Conservation (phyloP, 371 early-diverging fungal genomes). For the Parasitella parasitica region DNA sequence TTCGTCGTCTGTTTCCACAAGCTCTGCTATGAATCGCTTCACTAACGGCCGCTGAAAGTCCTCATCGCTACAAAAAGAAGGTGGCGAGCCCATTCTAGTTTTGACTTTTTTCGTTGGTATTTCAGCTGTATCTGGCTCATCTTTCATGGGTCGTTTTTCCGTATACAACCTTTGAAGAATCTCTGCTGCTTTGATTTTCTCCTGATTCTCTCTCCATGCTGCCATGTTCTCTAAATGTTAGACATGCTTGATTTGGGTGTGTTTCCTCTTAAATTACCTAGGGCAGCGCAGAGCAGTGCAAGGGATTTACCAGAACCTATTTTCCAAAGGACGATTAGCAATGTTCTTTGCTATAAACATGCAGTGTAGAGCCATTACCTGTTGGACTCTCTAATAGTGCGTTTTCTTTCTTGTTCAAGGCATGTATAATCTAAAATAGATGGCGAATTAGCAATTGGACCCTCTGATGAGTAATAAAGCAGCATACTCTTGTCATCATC, state of each 20-base stretch:
- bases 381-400: constrained; percentile 63
- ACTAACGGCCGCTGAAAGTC: constrained; percentile 23
- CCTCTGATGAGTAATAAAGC: neutral
- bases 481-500: constrained; percentile 56
- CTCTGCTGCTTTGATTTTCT: constrained; percentile 1
- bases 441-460: neutral
- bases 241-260: neutral
- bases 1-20: neutral
- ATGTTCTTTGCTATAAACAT: too few species aligned
- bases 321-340: neutral
- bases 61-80: constrained; percentile 15
- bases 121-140: neutral
- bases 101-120: neutral
- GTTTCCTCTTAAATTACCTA: constrained; percentile 44
- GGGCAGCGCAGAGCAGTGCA: constrained; percentile 52
- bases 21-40: neutral
- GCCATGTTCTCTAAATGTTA: neutral
- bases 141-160: neutral
- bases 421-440: constrained; percentile 45
- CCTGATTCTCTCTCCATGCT: constrained; percentile 30
- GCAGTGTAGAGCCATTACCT: constrained; percentile 31
- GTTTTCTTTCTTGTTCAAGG: constrained; percentile 49
- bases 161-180: neutral
- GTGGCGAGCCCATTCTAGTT: neutral
- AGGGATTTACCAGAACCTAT: constrained; percentile 63